Evolutionary conservation across 2,329 filamentous ascomycete genomes (phyloP).

Genomic region (Botrytis galanthina): DNA sequence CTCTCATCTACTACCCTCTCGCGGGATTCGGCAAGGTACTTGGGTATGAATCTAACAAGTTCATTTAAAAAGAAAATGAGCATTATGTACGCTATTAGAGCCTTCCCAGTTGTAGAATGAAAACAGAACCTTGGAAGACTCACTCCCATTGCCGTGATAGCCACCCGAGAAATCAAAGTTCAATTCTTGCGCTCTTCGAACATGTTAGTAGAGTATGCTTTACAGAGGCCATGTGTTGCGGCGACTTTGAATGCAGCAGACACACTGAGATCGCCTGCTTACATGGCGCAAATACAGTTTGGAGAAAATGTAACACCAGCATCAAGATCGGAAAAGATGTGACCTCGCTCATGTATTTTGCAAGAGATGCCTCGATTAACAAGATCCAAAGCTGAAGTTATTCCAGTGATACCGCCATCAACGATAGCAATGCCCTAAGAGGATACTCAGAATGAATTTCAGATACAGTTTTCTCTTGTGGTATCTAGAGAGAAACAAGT

Average conservation of each 20-base stretch:
- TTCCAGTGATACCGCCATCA: constrained; percentile 25
- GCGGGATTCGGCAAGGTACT: neutral
- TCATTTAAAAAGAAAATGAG: neutral
- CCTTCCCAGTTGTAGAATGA: neutral
- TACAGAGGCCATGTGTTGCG: neutral
- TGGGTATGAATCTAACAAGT: neutral
- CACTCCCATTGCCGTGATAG: neutral
- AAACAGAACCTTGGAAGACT: neutral
- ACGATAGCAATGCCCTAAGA: neutral
- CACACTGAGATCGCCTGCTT: neutral
- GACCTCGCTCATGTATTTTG: constrained; percentile 27
- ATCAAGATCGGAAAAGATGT: constrained; percentile 25
- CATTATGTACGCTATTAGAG: neutral
- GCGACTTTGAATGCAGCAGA: neutral
- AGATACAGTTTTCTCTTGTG: neutral
- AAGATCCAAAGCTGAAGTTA: constrained; percentile 25
- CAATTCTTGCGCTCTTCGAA: constrained; percentile 25
- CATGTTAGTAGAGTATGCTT: neutral
- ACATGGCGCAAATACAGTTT: constrained; percentile 24
- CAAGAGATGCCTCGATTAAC: constrained; percentile 18
- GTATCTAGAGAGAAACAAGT: neutral
- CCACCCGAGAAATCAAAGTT: constrained; percentile 13
- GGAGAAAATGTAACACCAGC: constrained; percentile 25
- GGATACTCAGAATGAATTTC: neutral
- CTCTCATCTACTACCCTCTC: neutral